A percentile compares a stretch with the other conserved stretches of the same genome.
Evolutionary conservation across 805 yeast genomes (phyloP).

Genomic region (Yamadazyma ubonensis): DNA sequence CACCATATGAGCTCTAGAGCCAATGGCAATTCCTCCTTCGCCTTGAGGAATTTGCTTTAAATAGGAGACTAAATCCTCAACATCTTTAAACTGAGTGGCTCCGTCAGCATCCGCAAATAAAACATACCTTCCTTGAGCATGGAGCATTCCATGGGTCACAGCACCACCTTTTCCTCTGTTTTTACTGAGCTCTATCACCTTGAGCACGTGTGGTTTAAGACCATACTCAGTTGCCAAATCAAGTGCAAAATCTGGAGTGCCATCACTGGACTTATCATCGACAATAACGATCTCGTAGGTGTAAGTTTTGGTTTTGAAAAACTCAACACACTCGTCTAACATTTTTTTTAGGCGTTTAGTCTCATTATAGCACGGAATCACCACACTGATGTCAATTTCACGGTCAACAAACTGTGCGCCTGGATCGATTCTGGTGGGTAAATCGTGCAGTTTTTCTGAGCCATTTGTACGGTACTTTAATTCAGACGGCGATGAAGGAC

Average conservation of each 20-base stretch:
- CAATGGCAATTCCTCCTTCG: constrained; percentile 69
- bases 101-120: constrained; percentile 98
- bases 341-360: constrained; percentile 64
- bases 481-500: constrained; percentile 55
- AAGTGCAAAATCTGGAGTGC: constrained; percentile 71
- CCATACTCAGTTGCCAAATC: constrained; percentile 51
- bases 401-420: constrained; percentile 21
- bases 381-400: constrained; percentile 63
- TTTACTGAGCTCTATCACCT: constrained; percentile 65
- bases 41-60: constrained; percentile 27
- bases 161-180: constrained; percentile 93
- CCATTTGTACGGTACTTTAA: constrained; percentile 49
- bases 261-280: constrained; percentile 89
- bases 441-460: constrained; percentile 24
- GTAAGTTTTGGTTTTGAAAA: constrained; percentile 37
- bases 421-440: constrained; percentile 33
- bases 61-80: constrained; percentile 47
- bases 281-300: constrained; percentile 78
- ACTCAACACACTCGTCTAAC: constrained; percentile 67
- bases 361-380: constrained; percentile 94
- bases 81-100: constrained; percentile 79
- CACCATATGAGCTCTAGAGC: constrained; percentile 96
- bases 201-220: constrained; percentile 55
- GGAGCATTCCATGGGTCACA: constrained; percentile 86
- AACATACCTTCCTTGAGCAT: constrained; percentile 66